Evolutionary conservation across 495 filamentous ascomycete species (phyloP).

Genomic region (Aspergillus diversus): DNA sequence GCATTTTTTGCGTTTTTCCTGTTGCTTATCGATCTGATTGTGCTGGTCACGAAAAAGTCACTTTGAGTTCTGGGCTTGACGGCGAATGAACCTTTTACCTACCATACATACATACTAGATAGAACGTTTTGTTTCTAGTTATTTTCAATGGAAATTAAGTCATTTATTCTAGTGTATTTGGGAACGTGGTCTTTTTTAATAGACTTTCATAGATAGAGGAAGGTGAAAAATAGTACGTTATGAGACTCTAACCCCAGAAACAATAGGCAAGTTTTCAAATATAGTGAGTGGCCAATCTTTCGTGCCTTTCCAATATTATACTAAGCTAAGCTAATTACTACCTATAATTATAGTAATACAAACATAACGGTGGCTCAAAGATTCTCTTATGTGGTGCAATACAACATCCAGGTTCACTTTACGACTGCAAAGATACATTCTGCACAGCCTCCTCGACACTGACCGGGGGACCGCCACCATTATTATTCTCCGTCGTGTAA

Average conservation of each 20-base stretch:
- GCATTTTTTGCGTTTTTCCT: background rate
- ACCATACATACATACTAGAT: background rate
- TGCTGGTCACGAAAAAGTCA: background rate
- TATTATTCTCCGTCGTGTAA: background rate
- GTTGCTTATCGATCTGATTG: background rate
- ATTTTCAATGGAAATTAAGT: too few relatives aligned
- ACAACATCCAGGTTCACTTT: background rate
- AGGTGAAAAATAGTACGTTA: too few relatives aligned
- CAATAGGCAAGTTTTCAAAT: too few relatives aligned
- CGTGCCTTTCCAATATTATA: too few relatives aligned
- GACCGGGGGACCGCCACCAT: conserved; percentile 25
- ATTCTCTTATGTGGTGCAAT: too few relatives aligned
- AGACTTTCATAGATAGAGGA: too few relatives aligned
- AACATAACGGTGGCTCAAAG: too few relatives aligned
- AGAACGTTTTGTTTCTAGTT: background rate
- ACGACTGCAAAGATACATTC: conserved; percentile 36
- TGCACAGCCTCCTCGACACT: conserved; percentile 47
- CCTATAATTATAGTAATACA: too few relatives aligned
- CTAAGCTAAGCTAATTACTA: too few relatives aligned
- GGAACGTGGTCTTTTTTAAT: background rate
- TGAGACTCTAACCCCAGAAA: too few relatives aligned
- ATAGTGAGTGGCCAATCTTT: too few relatives aligned
- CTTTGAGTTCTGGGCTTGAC: background rate
- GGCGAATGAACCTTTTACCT: background rate
- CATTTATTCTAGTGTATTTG: background rate